phyloP scores from a whole-genome alignment of 257 asterid genomes.

The Asclepias syriaca region DNA sequence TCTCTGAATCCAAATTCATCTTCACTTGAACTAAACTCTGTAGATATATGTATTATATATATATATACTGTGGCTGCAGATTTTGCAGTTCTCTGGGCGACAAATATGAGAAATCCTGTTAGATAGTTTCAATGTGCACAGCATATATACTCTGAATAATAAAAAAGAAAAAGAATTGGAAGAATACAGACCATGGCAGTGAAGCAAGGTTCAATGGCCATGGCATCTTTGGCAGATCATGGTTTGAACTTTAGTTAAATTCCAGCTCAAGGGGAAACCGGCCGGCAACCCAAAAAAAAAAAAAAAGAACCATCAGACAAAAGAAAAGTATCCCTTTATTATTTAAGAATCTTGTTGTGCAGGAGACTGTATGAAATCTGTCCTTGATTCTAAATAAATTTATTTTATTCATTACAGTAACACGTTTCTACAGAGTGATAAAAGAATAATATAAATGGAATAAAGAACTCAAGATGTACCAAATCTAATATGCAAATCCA shows the following conservation, averaged over 20 bases:
- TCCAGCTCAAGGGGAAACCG: background rate
- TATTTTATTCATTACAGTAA: background rate
- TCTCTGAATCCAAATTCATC: slow-evolving; percentile 1
- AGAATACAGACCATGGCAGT: background rate
- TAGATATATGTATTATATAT: too few species aligned
- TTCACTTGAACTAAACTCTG: background rate
- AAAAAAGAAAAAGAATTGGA: background rate
- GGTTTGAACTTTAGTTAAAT: background rate
- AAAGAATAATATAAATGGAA: slow-evolving; percentile 6
- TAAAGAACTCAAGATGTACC: background rate
- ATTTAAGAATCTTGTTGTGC: too few species aligned
- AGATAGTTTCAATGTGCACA: background rate
- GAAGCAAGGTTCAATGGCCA: background rate
- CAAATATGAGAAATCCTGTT: background rate
- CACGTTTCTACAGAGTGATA: background rate
- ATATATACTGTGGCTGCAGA: too few species aligned
- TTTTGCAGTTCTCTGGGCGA: background rate
- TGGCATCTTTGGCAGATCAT: background rate
- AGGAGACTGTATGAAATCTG: too few species aligned
- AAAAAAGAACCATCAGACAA: background rate
- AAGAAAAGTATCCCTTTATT: too few species aligned
- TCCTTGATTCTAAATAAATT: background rate
- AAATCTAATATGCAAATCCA: background rate
- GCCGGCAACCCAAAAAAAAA: too few species aligned
- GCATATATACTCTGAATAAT: background rate